phyloP scores from a whole-genome alignment of 331 rosid genomes.

The Spiraea crenata region DNA sequence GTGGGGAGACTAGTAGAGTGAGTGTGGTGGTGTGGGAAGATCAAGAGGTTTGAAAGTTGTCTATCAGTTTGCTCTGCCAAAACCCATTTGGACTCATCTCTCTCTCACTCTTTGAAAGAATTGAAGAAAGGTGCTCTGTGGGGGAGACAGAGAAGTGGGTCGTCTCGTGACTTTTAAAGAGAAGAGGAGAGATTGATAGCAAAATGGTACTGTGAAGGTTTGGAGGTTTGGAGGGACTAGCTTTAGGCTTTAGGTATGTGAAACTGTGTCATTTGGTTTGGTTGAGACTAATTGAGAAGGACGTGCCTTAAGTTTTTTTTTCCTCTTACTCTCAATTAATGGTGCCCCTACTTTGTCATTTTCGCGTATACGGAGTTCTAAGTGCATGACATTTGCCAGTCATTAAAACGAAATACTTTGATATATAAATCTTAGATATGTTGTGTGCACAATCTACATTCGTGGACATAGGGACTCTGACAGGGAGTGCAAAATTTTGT shows the following conservation, averaged over 20 bases:
- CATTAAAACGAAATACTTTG: no score
- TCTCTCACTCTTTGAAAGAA: conserved; percentile 39
- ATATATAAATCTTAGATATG: no score
- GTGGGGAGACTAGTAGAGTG: conserved; percentile 64
- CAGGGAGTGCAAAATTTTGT: no score
- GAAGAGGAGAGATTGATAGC: conserved; percentile 17
- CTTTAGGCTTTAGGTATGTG: conserved; percentile 26
- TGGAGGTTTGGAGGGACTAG: conserved; percentile 13
- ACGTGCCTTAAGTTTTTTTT: conserved; percentile 16
- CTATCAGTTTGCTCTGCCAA: conserved; percentile 98
- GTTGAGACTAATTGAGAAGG: conserved; percentile 38
- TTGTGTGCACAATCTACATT: no score
- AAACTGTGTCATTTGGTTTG: conserved; percentile 45
- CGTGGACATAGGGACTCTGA: no score
- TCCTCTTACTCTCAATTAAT: conserved; percentile 5
- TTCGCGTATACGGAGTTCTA: neutral
- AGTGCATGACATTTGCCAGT: no score
- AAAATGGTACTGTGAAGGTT: conserved; percentile 10
- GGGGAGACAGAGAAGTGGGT: conserved; percentile 40
- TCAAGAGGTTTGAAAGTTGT: conserved; percentile 95
- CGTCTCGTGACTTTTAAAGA: conserved; percentile 88
- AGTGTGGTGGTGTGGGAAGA: conserved; percentile 50
- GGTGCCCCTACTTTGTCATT: conserved; percentile 29
- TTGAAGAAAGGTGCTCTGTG: conserved; percentile 22
- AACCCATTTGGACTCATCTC: conserved; percentile 40